phyloP scores from a whole-genome alignment of 1,284 basidiomycete species.

The Wallemia mellicola region DNA sequence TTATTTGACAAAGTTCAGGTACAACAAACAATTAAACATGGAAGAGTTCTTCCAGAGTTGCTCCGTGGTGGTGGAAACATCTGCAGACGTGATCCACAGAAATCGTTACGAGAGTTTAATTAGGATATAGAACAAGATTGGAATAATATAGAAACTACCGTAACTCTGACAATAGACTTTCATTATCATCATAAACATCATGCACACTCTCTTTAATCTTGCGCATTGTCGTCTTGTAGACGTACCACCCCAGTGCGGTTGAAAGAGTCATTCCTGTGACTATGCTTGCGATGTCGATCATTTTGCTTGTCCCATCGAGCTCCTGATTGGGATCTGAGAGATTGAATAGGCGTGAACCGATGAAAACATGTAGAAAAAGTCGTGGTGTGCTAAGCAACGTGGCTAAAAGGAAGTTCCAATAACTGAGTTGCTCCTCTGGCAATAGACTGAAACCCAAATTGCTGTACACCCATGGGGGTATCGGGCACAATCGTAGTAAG shows the following conservation, averaged over 20 bases:
- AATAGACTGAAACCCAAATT: conserved; percentile 35
- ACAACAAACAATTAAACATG: conserved; percentile 50
- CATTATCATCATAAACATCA: background rate
- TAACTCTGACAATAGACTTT: background rate
- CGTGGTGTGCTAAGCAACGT: conserved; percentile 30
- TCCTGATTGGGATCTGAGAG: conserved; percentile 43
- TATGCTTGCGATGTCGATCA: conserved; percentile 30
- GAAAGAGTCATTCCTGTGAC: conserved; percentile 27
- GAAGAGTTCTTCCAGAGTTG: conserved; percentile 48
- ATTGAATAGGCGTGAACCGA: conserved; percentile 39
- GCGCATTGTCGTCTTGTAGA: conserved; percentile 7
- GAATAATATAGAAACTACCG: background rate
- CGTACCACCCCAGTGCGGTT: conserved; percentile 32
- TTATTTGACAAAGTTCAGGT: conserved; percentile 2
- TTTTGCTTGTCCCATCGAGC: conserved; percentile 41
- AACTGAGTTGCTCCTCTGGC: background rate
- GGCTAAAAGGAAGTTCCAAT: conserved; percentile 3
- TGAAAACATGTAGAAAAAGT: conserved; percentile 36
- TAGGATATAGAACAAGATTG: background rate
- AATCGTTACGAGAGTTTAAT: background rate
- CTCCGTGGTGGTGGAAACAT: conserved; percentile 56
- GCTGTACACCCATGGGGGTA: conserved; percentile 44
- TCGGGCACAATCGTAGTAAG: conserved; percentile 44
- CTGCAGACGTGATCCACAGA: conserved; percentile 10
- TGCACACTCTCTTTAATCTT: background rate